A percentile compares a stretch with the other conserved stretches of the same genome.
Conservation (phyloP, 805 yeast species). For the Debaryomyces castellii region DNA sequence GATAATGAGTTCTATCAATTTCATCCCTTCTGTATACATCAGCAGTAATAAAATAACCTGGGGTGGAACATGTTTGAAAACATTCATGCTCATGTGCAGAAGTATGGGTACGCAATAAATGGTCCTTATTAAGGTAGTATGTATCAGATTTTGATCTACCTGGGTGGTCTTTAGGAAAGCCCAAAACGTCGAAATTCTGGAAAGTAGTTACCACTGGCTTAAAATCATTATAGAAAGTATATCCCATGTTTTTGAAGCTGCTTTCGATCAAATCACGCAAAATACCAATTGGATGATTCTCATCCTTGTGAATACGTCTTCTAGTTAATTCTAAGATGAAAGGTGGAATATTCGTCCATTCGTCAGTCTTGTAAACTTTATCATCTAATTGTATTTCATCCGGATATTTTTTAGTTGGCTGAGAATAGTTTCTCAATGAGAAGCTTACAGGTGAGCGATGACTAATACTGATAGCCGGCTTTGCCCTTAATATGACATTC, state of each 20-base stretch:
- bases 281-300: slow-evolving; percentile 88
- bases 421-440: slow-evolving; percentile 1
- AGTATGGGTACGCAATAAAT: slow-evolving; percentile 86
- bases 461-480: neutral
- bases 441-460: neutral
- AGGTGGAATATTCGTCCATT: slow-evolving; percentile 83
- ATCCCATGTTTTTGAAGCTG: slow-evolving; percentile 64
- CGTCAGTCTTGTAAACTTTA: slow-evolving; percentile 57
- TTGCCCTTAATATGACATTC: neutral
- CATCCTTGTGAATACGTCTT: slow-evolving; percentile 69
- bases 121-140: slow-evolving; percentile 74
- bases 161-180: slow-evolving; percentile 89
- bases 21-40: slow-evolving; percentile 96
- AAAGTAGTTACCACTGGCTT: slow-evolving; percentile 77
- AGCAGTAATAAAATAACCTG: slow-evolving; percentile 91
- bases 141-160: slow-evolving; percentile 93
- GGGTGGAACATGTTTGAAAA: slow-evolving; percentile 61
- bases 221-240: slow-evolving; percentile 77
- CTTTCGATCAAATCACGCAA: slow-evolving; percentile 70
- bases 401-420: slow-evolving; percentile 18
- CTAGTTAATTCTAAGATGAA: slow-evolving; percentile 67
- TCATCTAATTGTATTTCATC: slow-evolving; percentile 44
- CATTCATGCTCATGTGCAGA: slow-evolving; percentile 95
- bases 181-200: slow-evolving; percentile 89
- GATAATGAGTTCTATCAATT: slow-evolving; percentile 93